Conservation (phyloP, 768 basidiomycete genomes). For the Lentinula guzmanii region DNA sequence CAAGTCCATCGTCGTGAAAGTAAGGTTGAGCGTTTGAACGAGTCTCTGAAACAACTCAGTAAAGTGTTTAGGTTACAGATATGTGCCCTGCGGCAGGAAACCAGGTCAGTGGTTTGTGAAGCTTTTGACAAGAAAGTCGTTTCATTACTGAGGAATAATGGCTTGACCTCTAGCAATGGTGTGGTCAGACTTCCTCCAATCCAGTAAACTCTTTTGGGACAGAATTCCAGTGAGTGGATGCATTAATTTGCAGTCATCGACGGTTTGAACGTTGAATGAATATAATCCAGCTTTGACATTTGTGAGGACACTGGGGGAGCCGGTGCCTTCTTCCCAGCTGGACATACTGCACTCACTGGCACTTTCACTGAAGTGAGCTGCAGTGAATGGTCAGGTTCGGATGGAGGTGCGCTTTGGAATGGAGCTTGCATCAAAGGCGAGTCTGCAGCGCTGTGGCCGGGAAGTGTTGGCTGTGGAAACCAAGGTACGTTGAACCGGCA, state of each 20-base stretch:
- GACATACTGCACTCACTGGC: slow-evolving; percentile 51
- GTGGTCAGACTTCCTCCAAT: slow-evolving; percentile 40
- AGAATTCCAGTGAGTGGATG: slow-evolving; percentile 41
- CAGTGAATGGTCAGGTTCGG: slow-evolving; percentile 51
- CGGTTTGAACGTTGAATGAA: background rate
- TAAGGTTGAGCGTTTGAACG: slow-evolving; percentile 10
- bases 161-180: slow-evolving; percentile 33
- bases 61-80: slow-evolving; percentile 24
- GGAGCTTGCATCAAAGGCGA: slow-evolving; percentile 49
- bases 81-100: slow-evolving; percentile 43
- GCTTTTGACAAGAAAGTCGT: background rate
- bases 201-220: slow-evolving; percentile 34
- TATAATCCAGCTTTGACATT: slow-evolving; percentile 45
- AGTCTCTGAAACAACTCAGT: background rate
- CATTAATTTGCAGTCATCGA: too few relatives aligned
- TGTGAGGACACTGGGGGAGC: slow-evolving; percentile 53
- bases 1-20: slow-evolving; percentile 50
- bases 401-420: slow-evolving; percentile 37
- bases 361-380: slow-evolving; percentile 51
- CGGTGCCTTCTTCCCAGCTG: slow-evolving; percentile 48
- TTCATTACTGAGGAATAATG: background rate
- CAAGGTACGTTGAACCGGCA: slow-evolving; percentile 29
- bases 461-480: slow-evolving; percentile 42
- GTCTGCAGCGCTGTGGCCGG: slow-evolving; percentile 46
- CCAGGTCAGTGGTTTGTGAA: slow-evolving; percentile 18